Base-by-base conservation (phyloP, 129 eudicot genomes). In the Oenanthe sinensis region DNA sequence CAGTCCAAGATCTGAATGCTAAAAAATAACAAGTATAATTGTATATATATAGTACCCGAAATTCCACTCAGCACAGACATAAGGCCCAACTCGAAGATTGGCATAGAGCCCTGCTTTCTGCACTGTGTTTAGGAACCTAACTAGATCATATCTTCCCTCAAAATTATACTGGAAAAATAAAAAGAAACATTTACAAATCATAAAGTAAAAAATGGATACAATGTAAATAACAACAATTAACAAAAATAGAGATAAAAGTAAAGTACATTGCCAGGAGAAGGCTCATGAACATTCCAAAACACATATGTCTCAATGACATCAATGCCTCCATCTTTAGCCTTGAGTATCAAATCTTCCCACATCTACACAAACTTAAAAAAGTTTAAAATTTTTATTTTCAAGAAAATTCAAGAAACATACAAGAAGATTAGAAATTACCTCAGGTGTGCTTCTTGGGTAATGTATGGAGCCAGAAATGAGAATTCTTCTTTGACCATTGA, bases 381-480 rank as follows among this genome's bases (percentile, higher is more conserved):
- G 30, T 46, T 7, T 7, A 67, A 12, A 42, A 30, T 67, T 30
- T 67, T 3, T 0, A n/a, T 24, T 9, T 20, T 30, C 72, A 77
- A 74, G 12, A 47, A 55, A 40, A 8, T 26, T 19, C 78, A 62
- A 62, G 49, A 48, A 80, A 84, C 68, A 10, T 22, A 22, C 2
- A 15, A 33, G 24, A 58, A 74, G 58, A 24, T 24, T 3, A 47
- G 30, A 1, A 43, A 22, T 44, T 81, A 92, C 99, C 85, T 91
- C 97, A 81, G 99, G 99, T 50, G 99, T 95, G 83, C 99, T 94
- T 88, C 98, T 84, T 60, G 97, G 92, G 75, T 94, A 94, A 91
- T 94, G 98, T 75, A 94, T 91, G 16, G 99, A 88, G 63, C 99
- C 99, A 82, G 99, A 95, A 14, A 91, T 81, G 54, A 95, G 88